These are phyloP conservation scores for Boletus calvinii DNA, from an alignment of 1,284 basidiomycete species.

Conservation along the genomic window DNA sequence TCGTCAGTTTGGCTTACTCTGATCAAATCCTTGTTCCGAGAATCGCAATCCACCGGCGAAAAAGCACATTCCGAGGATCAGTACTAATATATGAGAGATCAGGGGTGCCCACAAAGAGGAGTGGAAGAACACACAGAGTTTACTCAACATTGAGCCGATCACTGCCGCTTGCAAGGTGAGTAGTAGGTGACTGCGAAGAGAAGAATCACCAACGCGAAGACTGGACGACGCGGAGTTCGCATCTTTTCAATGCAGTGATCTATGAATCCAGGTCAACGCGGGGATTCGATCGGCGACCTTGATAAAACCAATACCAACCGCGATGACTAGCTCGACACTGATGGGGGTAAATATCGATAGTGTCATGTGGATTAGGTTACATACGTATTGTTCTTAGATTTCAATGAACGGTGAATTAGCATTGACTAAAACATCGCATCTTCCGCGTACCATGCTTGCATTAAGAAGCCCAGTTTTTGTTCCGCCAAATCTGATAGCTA, in stretches of 20 bases:
- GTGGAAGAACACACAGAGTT: constrained; percentile 52
- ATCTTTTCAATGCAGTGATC: constrained; percentile 79
- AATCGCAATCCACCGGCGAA: constrained; percentile 78
- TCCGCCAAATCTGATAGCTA: constrained; percentile 74
- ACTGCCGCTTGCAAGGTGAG: constrained; percentile 42
- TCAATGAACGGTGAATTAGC: constrained; percentile 12
- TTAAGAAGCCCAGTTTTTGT: constrained; percentile 78
- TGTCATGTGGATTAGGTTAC: constrained; percentile 26
- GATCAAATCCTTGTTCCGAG: constrained; percentile 75
- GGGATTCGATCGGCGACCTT: not conserved
- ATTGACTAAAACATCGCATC: not conserved
- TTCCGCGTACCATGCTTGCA: constrained; percentile 67
- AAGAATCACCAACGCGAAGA: constrained; percentile 56
- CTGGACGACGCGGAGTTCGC: constrained; percentile 84
- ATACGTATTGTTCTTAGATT: constrained; percentile 64
- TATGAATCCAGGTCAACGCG: constrained; percentile 36
- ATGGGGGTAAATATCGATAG: constrained; percentile 1
- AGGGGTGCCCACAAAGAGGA: not conserved
- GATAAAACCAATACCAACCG: constrained; percentile 44
- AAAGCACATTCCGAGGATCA: constrained; percentile 77
- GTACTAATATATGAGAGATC: constrained; percentile 23
- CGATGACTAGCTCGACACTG: constrained; percentile 72
- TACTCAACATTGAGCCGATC: constrained; percentile 78
- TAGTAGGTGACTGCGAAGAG: not conserved
- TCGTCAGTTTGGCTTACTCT: constrained; percentile 45